These are phyloP conservation scores for Rhodotorula babjevae DNA, from an alignment of 768 basidiomycete genomes.

Conservation along the genomic window DNA sequence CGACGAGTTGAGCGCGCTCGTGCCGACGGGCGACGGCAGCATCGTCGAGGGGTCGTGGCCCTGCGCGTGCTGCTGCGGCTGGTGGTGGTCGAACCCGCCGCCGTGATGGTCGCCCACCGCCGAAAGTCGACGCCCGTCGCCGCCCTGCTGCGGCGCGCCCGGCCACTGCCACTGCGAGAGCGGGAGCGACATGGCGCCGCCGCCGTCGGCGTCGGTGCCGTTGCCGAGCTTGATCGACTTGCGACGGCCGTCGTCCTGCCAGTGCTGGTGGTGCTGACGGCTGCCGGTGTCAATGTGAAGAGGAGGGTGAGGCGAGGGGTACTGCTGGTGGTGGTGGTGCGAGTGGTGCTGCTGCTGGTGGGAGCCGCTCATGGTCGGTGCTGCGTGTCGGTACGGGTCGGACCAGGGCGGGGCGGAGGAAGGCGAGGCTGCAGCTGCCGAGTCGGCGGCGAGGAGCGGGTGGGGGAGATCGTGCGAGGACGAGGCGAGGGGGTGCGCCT, in stretches of 20 bases:
- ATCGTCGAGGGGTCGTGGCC: too few relatives aligned
- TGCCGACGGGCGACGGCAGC: neutral
- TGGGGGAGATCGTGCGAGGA: neutral
- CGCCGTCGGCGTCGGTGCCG: too few relatives aligned
- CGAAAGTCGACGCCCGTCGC: too few relatives aligned
- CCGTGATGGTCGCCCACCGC: neutral
- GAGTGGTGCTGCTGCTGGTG: neutral
- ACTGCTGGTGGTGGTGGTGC: neutral
- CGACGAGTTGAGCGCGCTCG: neutral
- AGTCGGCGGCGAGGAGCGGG: neutral
- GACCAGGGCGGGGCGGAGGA: neutral
- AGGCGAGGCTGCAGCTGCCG: too few relatives aligned
- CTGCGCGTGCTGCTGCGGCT: neutral
- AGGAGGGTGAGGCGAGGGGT: neutral
- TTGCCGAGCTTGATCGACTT: neutral
- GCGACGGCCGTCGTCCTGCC: conserved; percentile 7
- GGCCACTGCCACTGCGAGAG: neutral
- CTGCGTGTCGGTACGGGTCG: neutral
- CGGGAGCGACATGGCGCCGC: neutral
- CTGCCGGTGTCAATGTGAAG: neutral
- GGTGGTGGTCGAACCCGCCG: neutral
- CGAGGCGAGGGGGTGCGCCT: neutral
- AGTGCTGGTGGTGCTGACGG: neutral
- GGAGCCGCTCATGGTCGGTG: too few relatives aligned
- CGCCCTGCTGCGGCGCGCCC: neutral